phyloP scores from a whole-genome alignment of 2,329 filamentous ascomycete genomes.

The Leptodontidium sp. region DNA sequence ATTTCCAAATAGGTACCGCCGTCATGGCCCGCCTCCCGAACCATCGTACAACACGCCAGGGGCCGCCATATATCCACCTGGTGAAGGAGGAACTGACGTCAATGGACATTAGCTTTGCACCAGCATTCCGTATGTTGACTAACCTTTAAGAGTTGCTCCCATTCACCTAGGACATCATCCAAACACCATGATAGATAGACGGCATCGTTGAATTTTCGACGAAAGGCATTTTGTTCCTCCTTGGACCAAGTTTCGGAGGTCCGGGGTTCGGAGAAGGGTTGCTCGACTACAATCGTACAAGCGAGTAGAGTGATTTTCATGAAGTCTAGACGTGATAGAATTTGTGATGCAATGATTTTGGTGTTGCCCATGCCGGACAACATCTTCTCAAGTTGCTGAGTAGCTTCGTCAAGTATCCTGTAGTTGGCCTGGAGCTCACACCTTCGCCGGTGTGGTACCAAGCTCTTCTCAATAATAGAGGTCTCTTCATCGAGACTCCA shows the following conservation, averaged over 20 bases:
- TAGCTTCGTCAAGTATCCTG: constrained; percentile 16
- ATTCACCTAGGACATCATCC: constrained; percentile 15
- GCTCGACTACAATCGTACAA: background rate
- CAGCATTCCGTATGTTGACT: constrained; percentile 3
- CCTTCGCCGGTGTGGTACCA: no score
- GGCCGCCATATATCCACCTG: constrained; percentile 11
- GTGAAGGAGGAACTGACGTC: constrained; percentile 8
- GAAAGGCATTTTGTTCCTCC: background rate
- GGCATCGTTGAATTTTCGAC: constrained; percentile 11
- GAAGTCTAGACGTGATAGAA: constrained; percentile 8
- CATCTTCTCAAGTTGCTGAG: constrained; percentile 17
- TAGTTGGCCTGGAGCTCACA: no score
- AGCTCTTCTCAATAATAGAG: no score
- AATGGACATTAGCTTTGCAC: constrained; percentile 6
- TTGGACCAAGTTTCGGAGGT: background rate
- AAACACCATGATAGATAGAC: background rate
- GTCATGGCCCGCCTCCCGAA: background rate
- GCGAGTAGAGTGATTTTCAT: constrained; percentile 11
- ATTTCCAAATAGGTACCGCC: background rate
- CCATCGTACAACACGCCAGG: constrained; percentile 6
- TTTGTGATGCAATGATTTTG: constrained; percentile 4
- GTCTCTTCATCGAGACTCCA: no score
- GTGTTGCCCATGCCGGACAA: constrained; percentile 2
- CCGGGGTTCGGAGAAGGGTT: no score
- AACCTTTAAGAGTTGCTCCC: constrained; percentile 20